phyloP scores from a whole-genome alignment of 2,329 filamentous ascomycete species.

The Fusarium virguliforme region DNA sequence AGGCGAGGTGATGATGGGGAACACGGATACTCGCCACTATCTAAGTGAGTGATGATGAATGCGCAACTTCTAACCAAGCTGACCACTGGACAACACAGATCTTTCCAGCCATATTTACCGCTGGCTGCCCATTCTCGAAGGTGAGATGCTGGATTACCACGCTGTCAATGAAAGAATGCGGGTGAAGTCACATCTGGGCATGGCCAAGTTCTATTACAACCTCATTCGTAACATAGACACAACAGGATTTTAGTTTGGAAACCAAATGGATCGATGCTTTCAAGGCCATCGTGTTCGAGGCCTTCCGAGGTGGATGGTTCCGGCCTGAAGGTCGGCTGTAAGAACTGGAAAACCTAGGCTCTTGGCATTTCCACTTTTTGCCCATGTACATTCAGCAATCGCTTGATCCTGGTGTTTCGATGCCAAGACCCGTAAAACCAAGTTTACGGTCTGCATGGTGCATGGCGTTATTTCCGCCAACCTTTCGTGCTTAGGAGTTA shows the following conservation, averaged over 20 bases:
- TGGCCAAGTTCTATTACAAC: slow-evolving; percentile 62
- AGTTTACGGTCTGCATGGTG: too few species aligned
- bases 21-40: slow-evolving; percentile 62
- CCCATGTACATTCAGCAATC: too few species aligned
- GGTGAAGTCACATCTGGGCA: slow-evolving; percentile 58
- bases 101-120: slow-evolving; percentile 59
- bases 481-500: too few species aligned
- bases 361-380: too few species aligned
- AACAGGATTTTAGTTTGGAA: slow-evolving; percentile 48
- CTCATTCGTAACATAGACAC: slow-evolving; percentile 64
- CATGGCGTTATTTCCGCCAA: too few species aligned
- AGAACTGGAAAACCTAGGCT: too few species aligned
- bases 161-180: slow-evolving; percentile 61
- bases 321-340: too few species aligned
- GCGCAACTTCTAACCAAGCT: slow-evolving; percentile 2
- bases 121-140: slow-evolving; percentile 58
- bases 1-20: slow-evolving; percentile 62
- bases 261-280: too few species aligned
- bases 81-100: slow-evolving; percentile 33
- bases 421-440: too few species aligned
- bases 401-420: too few species aligned
- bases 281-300: too few species aligned
- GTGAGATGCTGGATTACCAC: slow-evolving; percentile 55
- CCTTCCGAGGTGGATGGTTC: too few species aligned
- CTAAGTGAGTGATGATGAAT: slow-evolving; percentile 50